Evolutionary conservation across 1,284 basidiomycete species (phyloP).

Genomic region (Ustanciosporium gigantosporum): DNA sequence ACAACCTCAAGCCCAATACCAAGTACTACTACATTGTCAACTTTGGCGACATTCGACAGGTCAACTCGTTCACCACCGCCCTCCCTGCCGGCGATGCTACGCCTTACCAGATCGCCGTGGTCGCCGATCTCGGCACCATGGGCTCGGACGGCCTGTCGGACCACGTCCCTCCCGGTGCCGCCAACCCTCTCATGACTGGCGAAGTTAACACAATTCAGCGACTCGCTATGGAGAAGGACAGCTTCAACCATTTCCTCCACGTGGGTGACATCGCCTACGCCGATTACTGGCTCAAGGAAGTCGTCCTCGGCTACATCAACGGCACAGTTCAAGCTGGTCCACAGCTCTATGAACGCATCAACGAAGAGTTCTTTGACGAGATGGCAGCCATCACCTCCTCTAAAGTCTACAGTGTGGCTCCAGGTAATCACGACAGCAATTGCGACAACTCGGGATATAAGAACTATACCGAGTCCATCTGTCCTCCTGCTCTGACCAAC

Average conservation of each 20-base stretch:
- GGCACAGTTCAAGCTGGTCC: no score
- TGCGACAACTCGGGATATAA: slow-evolving; percentile 25
- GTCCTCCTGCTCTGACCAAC: slow-evolving; percentile 27
- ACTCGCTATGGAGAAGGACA: slow-evolving; percentile 2
- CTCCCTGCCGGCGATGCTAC: slow-evolving; percentile 2
- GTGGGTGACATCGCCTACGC: slow-evolving; percentile 60
- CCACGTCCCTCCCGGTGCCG: slow-evolving; percentile 37
- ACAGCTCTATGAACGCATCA: no score
- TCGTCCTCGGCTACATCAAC: slow-evolving; percentile 29
- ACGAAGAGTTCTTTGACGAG: slow-evolving; percentile 59
- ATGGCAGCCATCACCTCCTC: slow-evolving; percentile 45
- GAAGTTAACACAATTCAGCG: slow-evolving; percentile 15
- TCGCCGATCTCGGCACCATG: slow-evolving; percentile 59
- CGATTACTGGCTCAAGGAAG: slow-evolving; percentile 52
- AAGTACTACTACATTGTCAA: slow-evolving; percentile 30
- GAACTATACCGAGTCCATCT: slow-evolving; percentile 14
- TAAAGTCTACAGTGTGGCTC: slow-evolving; percentile 39
- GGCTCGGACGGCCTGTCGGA: slow-evolving; percentile 53
- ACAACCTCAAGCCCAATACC: slow-evolving; percentile 16
- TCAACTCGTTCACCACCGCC: slow-evolving; percentile 10
- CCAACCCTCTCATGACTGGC: slow-evolving; percentile 44
- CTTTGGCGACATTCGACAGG: neutral
- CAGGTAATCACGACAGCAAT: slow-evolving; percentile 42
- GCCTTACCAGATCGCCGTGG: slow-evolving; percentile 49
- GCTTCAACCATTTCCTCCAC: slow-evolving; percentile 5